phyloP scores from a whole-genome alignment of 352 stramenopile species.

The Globisporangium spiculum region DNA sequence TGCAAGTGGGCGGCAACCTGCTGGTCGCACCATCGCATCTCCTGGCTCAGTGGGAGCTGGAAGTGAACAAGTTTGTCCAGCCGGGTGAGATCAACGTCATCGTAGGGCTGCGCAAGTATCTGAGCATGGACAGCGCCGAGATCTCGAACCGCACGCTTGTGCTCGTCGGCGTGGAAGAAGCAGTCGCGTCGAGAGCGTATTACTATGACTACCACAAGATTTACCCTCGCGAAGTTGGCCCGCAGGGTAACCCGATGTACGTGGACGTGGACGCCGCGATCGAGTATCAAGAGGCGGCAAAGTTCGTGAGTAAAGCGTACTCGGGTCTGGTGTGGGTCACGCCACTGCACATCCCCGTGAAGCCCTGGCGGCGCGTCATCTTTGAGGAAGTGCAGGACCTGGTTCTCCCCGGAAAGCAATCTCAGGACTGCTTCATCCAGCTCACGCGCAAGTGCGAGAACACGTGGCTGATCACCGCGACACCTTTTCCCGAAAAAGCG shows the following conservation, averaged over 20 bases:
- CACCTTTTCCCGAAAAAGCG: conserved; percentile 74
- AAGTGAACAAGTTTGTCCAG: conserved; percentile 77
- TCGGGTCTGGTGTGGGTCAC: conserved; percentile 68
- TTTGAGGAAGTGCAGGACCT: conserved; percentile 89
- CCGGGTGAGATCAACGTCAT: conserved; percentile 69
- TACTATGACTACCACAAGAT: conserved; percentile 66
- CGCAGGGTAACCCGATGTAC: conserved; percentile 30
- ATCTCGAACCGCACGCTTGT: conserved; percentile 83
- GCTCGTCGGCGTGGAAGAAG: conserved; percentile 74
- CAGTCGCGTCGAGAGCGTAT: conserved; percentile 52
- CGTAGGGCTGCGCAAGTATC: conserved; percentile 54
- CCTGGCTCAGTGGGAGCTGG: conserved; percentile 74
- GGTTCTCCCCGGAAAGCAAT: conserved; percentile 62
- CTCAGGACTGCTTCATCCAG: conserved; percentile 84
- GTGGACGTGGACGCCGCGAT: conserved; percentile 44
- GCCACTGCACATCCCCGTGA: conserved; percentile 55
- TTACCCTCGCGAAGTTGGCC: conserved; percentile 41
- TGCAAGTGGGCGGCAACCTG: conserved; percentile 50
- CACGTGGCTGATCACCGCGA: conserved; percentile 85
- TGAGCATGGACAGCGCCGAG: conserved; percentile 34
- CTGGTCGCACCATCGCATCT: conserved; percentile 78
- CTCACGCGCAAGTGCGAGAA: conserved; percentile 71
- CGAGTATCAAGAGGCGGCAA: conserved; percentile 71
- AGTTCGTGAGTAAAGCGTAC: conserved; percentile 83
- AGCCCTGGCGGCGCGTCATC: conserved; percentile 74